phyloP scores from a whole-genome alignment of 805 yeast species.

The Candida takata region DNA sequence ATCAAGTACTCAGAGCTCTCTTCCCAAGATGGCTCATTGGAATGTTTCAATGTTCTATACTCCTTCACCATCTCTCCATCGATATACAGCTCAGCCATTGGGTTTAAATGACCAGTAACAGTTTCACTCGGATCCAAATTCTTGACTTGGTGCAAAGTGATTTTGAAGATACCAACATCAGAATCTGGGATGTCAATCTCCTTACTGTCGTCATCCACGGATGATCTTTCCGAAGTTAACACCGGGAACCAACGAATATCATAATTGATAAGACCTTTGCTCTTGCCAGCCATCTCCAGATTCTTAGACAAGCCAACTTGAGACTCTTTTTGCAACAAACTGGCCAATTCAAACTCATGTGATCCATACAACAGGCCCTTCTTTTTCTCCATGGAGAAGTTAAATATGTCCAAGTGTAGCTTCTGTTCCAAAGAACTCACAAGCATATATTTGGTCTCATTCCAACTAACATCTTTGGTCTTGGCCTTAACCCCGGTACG shows the following conservation, averaged over 20 bases:
- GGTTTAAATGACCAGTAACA: slow-evolving; percentile 39
- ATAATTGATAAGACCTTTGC: slow-evolving; percentile 52
- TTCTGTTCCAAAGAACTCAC: slow-evolving; percentile 51
- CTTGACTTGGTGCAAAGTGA: slow-evolving; percentile 53
- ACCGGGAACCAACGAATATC: slow-evolving; percentile 41
- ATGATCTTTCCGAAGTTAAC: slow-evolving; percentile 14
- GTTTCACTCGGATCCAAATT: slow-evolving; percentile 48
- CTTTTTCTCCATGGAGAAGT: slow-evolving; percentile 45
- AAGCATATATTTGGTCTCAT: slow-evolving; percentile 57
- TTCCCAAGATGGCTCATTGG: slow-evolving; percentile 71
- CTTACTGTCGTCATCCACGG: slow-evolving; percentile 22
- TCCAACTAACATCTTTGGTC: slow-evolving; percentile 54
- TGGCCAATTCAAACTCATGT: slow-evolving; percentile 49
- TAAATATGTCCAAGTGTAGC: slow-evolving; percentile 46
- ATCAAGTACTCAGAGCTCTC: slow-evolving; percentile 55
- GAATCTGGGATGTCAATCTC: slow-evolving; percentile 36
- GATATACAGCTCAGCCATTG: slow-evolving; percentile 61
- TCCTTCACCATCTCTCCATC: slow-evolving; percentile 48
- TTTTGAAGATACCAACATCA: slow-evolving; percentile 69
- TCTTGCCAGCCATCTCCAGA: slow-evolving; percentile 37
- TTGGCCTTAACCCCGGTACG: slow-evolving; percentile 53
- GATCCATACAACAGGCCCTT: slow-evolving; percentile 47
- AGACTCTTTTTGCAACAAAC: slow-evolving; percentile 47
- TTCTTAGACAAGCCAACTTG: slow-evolving; percentile 23
- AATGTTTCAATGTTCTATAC: slow-evolving; percentile 55